Evolutionary conservation across 768 basidiomycete species (phyloP), one percentile per base, ranked within the genome.

Genomic region (Guyanaporus albipodus): DNA sequence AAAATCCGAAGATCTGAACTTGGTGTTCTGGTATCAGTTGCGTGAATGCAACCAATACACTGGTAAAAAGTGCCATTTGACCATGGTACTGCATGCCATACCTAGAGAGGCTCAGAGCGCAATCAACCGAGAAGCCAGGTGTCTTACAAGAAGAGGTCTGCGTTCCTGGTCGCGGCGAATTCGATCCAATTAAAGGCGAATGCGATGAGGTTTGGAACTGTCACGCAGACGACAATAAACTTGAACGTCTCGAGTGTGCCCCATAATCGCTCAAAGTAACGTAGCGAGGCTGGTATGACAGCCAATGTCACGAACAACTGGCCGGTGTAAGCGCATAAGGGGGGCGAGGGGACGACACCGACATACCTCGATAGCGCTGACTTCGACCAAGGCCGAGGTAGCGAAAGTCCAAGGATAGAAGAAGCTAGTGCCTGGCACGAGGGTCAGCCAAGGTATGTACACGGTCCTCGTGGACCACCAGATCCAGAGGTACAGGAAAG

Each of bases 11-110:
- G 15, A 98, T 61, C 65, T 98, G 96, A 12, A 99, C 84, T 68
- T 98, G 95, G 60, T 99, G 94, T 67, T 99, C 96, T 26, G 95
- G 95, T 56, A 98, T 98, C 44, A 96, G 69, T 66, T 99, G 96
- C 4, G 94, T 98, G 69, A 97, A 97, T 6, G 94, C 95, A 44
- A 99, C 96, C 28, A 99, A 73, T 51, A 94, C 73, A 3, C 85
- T 86, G 41, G 84, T 85, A 59, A 96, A 91, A 17, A 99, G 73
- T 6, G 91, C 87, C 78, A 88, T 91, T 67, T 93, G 87, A 34
- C 96, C 96, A 59, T 89, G 91, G 62, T 95, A 96, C 36, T 79
- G 74, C 78, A 90, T 86, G 29, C 85, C 90, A 67, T 87, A 91
- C 35, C 95, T 96, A 46, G 45, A 24, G 36, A 57, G 38, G 26